phyloP scores from a whole-genome alignment of 163 green algal genomes.

The Coccomyxa subellipsoidea region DNA sequence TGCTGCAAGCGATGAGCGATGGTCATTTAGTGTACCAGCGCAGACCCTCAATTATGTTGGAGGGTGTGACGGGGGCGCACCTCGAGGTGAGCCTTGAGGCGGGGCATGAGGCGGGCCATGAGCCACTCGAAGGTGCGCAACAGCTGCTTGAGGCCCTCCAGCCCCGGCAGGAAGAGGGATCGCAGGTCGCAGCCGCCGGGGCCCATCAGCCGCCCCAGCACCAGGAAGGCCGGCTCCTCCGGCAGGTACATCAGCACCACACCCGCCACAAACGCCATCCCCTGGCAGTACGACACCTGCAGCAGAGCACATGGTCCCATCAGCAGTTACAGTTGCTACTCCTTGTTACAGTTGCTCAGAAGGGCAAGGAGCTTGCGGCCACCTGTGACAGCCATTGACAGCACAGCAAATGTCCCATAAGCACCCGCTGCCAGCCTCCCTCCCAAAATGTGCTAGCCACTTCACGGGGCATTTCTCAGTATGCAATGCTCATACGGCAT shows the following conservation, averaged over 20 bases:
- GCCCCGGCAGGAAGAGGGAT: slow-evolving; percentile 75
- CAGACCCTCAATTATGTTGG: too few relatives aligned
- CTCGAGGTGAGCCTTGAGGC: slow-evolving; percentile 50
- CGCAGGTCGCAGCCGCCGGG: slow-evolving; percentile 63
- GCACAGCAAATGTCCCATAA: too few relatives aligned
- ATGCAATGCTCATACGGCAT: too few relatives aligned
- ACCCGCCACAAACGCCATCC: slow-evolving; percentile 88
- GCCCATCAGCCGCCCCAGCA: slow-evolving; percentile 44
- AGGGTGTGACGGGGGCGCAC: background rate
- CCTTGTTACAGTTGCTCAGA: too few relatives aligned
- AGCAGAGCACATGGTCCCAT: background rate
- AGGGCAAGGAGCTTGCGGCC: too few relatives aligned
- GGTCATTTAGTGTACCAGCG: too few relatives aligned
- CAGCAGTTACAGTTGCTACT: too few relatives aligned
- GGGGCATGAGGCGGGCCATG: slow-evolving; percentile 49
- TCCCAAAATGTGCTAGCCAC: too few relatives aligned
- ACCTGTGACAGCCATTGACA: too few relatives aligned
- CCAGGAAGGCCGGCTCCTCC: slow-evolving; percentile 76
- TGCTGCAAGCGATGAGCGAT: too few relatives aligned
- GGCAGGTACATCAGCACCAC: slow-evolving; percentile 84
- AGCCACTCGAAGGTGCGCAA: slow-evolving; percentile 73
- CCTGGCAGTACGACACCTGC: slow-evolving; percentile 86
- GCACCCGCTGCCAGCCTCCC: too few relatives aligned
- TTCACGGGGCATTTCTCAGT: too few relatives aligned
- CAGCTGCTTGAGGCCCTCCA: slow-evolving; percentile 65